Base-by-base conservation (phyloP, 2,329 filamentous ascomycete species). In the Paraconiothyrium brasiliense region DNA sequence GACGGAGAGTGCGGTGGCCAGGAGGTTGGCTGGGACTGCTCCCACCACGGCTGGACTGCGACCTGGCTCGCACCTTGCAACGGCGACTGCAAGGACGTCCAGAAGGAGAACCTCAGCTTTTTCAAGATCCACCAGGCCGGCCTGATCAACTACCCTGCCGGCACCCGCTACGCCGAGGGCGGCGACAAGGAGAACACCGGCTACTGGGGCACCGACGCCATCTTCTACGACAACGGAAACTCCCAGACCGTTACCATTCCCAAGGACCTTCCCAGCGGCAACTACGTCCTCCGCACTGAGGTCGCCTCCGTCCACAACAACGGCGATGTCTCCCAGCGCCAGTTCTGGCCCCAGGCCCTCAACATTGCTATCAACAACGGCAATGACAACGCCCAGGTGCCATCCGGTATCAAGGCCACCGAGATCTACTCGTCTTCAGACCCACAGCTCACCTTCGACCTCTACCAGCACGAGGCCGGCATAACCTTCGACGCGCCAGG, bases 331-430 rank as follows among this genome's bases (percentile, higher is more conserved):
- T 62, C 66, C 32, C 55, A 76, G 49, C 67, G 73, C 58, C 75
- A 77, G 59, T 73, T 76, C 68, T 77, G 74, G 73, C 75, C 75
- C 8, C 73, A 76, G 63, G 73, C 72, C 20, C 75, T 76, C 69
- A 77, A 76, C 63, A 69, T 77, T 67, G 70, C 73, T 59, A 67
- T 77, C 39, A 71, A 70, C 8, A 72, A 71, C 22, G 74, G 74
- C 37, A 67, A 73, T 20, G 67, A 73, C 56, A 64, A 61, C 50
- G 62, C 69, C 16, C 11, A 65, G 34, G 57, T 75, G 1, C 74
- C 74, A 2, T 59, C 61, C 14, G 74, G 75, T 35, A 67, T 67
- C 61, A 71, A 71, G 67, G 75, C 68, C 27, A 76, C 73, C 1
- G 68, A 73, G 61, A 67, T 77, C 32, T 76, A 76, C 68, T 55